phyloP scores from a whole-genome alignment of 2,329 filamentous ascomycete species.

The Cephalotrichum gorgonifer region DNA sequence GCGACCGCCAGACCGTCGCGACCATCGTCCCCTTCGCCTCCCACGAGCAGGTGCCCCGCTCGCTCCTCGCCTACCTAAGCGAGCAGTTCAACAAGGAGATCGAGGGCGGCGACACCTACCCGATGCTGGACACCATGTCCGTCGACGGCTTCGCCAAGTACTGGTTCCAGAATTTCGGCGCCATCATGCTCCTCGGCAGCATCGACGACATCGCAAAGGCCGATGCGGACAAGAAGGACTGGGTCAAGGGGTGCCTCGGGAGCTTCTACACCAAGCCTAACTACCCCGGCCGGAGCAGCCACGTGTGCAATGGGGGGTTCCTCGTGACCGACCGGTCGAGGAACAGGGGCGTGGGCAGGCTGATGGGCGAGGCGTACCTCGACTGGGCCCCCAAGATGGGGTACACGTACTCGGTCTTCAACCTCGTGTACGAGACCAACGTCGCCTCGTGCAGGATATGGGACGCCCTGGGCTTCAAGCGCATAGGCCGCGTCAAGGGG shows the following conservation, averaged over 20 bases:
- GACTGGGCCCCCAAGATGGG: constrained; percentile 73
- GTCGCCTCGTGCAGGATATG: constrained; percentile 83
- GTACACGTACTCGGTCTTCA: constrained; percentile 89
- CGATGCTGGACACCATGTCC: constrained; percentile 69
- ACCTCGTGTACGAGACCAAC: constrained; percentile 89
- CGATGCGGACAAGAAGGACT: constrained; percentile 53
- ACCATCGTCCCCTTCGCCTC: constrained; percentile 76
- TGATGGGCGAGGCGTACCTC: constrained; percentile 68
- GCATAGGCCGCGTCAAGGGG: constrained; percentile 72
- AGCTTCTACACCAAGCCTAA: constrained; percentile 95
- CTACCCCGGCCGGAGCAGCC: constrained; percentile 81
- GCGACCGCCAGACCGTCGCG: constrained; percentile 74
- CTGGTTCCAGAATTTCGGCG: constrained; percentile 87
- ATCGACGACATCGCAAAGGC: constrained; percentile 36
- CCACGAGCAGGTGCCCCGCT: constrained; percentile 63
- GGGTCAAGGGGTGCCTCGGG: constrained; percentile 72
- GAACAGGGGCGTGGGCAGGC: constrained; percentile 62
- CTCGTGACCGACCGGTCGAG: constrained; percentile 64
- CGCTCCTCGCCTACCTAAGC: constrained; percentile 66
- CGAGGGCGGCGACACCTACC: constrained; percentile 84
- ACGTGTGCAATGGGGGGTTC: constrained; percentile 80
- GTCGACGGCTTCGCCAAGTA: constrained; percentile 68
- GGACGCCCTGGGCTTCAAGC: constrained; percentile 87
- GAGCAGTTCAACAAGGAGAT: constrained; percentile 85
- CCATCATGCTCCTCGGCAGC: constrained; percentile 75